These are phyloP conservation scores for Trametes versicolor DNA, from an alignment of 1,284 basidiomycete species.

Conservation along the genomic window DNA sequence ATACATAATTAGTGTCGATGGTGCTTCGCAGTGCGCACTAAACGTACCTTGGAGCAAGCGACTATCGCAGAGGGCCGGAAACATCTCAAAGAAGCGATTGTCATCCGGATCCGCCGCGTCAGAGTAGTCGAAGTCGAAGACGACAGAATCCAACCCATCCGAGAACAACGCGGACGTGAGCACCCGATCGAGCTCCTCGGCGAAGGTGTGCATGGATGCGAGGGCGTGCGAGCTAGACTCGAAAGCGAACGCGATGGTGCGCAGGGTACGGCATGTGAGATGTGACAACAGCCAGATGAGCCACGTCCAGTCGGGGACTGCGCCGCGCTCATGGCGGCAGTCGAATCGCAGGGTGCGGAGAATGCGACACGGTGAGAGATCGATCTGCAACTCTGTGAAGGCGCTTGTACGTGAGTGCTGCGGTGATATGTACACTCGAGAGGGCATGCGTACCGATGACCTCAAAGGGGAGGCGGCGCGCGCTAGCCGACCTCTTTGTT, in stretches of 20 bases:
- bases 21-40: too few relatives aligned
- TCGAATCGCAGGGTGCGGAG: slow-evolving; percentile 29
- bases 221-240: slow-evolving; percentile 30
- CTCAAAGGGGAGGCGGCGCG: neutral
- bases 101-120: slow-evolving; percentile 19
- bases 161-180: slow-evolving; percentile 7
- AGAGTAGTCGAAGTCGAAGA: slow-evolving; percentile 24
- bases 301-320: slow-evolving; percentile 27
- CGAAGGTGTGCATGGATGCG: slow-evolving; percentile 23
- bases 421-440: neutral
- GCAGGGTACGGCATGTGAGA: slow-evolving; percentile 11
- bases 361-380: slow-evolving; percentile 18
- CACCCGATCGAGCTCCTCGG: slow-evolving; percentile 16
- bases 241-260: slow-evolving; percentile 21
- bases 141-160: slow-evolving; percentile 1
- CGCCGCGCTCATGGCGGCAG: slow-evolving; percentile 24
- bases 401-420: neutral
- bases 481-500: slow-evolving; percentile 13
- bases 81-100: slow-evolving; percentile 10
- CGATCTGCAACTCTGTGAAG: slow-evolving; percentile 22
- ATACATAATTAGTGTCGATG: too few relatives aligned
- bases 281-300: slow-evolving; percentile 18
- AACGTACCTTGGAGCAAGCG: slow-evolving; percentile 16
- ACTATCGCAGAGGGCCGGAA: slow-evolving; percentile 9
- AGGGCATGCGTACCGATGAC: slow-evolving; percentile 17